Evolutionary conservation across 441 rosid genomes (phyloP), one percentile per base, ranked within the genome.

Genomic region (Mallotus repandus): DNA sequence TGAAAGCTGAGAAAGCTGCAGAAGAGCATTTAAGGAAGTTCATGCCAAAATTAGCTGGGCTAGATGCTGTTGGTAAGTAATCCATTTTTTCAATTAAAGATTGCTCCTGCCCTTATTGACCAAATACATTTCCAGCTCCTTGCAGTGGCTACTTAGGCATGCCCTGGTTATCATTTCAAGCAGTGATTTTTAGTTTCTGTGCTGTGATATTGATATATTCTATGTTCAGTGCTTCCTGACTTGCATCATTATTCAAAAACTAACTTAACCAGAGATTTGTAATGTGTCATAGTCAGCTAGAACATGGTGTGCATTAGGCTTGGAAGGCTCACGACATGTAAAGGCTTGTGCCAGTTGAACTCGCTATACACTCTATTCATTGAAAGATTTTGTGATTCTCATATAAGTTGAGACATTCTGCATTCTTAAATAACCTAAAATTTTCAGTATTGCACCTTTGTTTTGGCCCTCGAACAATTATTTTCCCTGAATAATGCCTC

Each of bases 1-100:
- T 93, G 82, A 96, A 96, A 85, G 89, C 98, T 35, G 99, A 88
- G 10, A 71, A 89, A 71, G 95, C 91, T 74, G 99, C 99, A 18
- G 98, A 90, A 81, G 97, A 91, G 22, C 98, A 93, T 82, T 86
- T 91, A 77, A 81, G 75, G 76, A 86, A 83, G 81, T 96, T 84
- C 84, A 89, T 91, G 96, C 99, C 98, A 56, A 96, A 93, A 78
- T 66, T 96, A 85, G 81, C 85, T 16, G 98, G 98, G 49, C 84
- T 87, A 61, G 97, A 90, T 74, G 96, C 94, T 76, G 91, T 93
- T 64, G 95, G 97, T 96, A 88, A 3, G 86, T 76, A 46, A 16
- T 38, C 55, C 12, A 45, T 19, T 74, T 19, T 45, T 58, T 19
- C 12, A 3, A 56, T n/a, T n/a, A 7, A 21, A 8, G 14, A 14